These are phyloP conservation scores for Nelumbo lutea DNA, from an alignment of 164 flowering plant genomes.

Conservation along the genomic window DNA sequence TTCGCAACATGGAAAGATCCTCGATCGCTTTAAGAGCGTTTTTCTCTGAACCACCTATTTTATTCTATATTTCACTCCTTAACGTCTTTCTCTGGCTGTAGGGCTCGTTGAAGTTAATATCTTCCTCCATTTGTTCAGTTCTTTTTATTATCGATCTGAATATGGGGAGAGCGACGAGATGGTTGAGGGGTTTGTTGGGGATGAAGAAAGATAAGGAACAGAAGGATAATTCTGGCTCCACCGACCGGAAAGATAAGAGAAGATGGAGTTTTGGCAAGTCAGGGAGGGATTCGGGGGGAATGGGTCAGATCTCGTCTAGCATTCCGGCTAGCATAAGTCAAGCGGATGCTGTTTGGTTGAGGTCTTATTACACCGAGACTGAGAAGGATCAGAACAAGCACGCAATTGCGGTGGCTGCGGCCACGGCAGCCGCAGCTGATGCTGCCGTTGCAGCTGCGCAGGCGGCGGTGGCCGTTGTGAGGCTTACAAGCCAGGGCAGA, in stretches of 20 bases:
- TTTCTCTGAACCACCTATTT: constrained; percentile 4
- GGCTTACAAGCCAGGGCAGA: constrained; percentile 76
- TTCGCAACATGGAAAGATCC: constrained; percentile 16
- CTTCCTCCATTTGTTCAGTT: constrained; percentile 8
- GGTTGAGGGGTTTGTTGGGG: constrained; percentile 67
- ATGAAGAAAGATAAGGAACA: constrained; percentile 58
- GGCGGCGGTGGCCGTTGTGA: constrained; percentile 80
- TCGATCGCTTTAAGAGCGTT: constrained; percentile 1
- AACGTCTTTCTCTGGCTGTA: neutral
- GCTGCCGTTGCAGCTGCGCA: constrained; percentile 95
- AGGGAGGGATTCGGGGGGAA: constrained; percentile 23
- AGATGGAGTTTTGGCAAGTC: constrained; percentile 69
- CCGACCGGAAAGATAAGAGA: constrained; percentile 48
- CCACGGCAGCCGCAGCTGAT: constrained; percentile 92
- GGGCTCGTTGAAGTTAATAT: neutral
- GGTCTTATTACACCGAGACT: constrained; percentile 48
- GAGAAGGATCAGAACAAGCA: constrained; percentile 82
- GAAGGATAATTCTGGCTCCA: constrained; percentile 19
- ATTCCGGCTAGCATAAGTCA: constrained; percentile 7
- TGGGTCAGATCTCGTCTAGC: constrained; percentile 14
- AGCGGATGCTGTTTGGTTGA: constrained; percentile 25
- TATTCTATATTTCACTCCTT: neutral
- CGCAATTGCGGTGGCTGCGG: constrained; percentile 96
- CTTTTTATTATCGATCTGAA: neutral
- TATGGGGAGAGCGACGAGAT: constrained; percentile 84